phyloP scores from a whole-genome alignment of 306 rosid genomes.

The Ochetophila trinervis region DNA sequence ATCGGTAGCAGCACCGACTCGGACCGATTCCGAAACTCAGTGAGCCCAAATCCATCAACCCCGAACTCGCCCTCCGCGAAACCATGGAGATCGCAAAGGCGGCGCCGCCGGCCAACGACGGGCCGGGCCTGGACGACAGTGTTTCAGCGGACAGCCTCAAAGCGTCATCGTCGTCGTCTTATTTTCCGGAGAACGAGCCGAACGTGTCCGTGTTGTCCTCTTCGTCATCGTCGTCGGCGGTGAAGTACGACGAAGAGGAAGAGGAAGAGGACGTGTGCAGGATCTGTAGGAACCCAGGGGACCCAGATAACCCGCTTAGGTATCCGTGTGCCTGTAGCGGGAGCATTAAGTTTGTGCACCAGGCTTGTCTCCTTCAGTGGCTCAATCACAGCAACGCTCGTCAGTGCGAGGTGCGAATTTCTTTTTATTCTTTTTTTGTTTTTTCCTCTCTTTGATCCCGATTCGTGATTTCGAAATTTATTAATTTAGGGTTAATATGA shows the following conservation, averaged over 20 bases:
- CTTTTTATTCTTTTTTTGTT: neutral
- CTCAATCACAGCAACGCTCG: slow-evolving; percentile 99
- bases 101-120: slow-evolving; percentile 41
- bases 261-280: slow-evolving; percentile 98
- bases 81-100: slow-evolving; percentile 84
- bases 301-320: slow-evolving; percentile 80
- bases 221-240: slow-evolving; percentile 26
- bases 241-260: slow-evolving; percentile 71
- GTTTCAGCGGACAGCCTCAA: slow-evolving; percentile 28
- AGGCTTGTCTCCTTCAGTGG: slow-evolving; percentile 99
- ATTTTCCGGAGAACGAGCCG: slow-evolving; percentile 48
- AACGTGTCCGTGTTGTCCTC: slow-evolving; percentile 31
- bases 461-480: neutral
- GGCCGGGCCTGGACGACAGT: slow-evolving; percentile 32
- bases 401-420: slow-evolving; percentile 85
- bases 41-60: slow-evolving; percentile 10
- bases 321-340: slow-evolving; percentile 99
- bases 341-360: slow-evolving; percentile 94
- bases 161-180: slow-evolving; percentile 29
- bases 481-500: slow-evolving; percentile 9
- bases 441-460: slow-evolving; percentile 4
- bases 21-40: slow-evolving; percentile 23
- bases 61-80: slow-evolving; percentile 35
- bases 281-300: slow-evolving; percentile 95
- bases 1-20: slow-evolving; percentile 20